Evolutionary conservation across 176 grass and related monocot genomes (phyloP).

Genomic region (Elymus sibiricus): DNA sequence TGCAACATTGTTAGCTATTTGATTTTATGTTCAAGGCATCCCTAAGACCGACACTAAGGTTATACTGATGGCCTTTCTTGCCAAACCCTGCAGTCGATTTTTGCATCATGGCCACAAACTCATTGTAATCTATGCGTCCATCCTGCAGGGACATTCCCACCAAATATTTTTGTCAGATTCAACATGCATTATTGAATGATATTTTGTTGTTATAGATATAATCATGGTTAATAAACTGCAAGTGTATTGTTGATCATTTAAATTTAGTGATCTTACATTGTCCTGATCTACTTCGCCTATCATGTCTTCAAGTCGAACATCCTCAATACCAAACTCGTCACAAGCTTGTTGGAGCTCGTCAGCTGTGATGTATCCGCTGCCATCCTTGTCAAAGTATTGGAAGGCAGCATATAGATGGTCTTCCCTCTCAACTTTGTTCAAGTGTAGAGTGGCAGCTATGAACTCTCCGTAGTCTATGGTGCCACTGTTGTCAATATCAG

Average conservation of each 20-base stretch:
- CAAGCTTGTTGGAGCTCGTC: slow-evolving; percentile 68
- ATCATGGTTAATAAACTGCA: not conserved
- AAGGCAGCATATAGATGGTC: slow-evolving; percentile 61
- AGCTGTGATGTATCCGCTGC: slow-evolving; percentile 59
- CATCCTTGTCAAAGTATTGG: slow-evolving; percentile 67
- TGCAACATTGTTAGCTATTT: slow-evolving; percentile 40
- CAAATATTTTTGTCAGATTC: not conserved
- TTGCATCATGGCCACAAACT: slow-evolving; percentile 67
- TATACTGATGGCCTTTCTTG: slow-evolving; percentile 35
- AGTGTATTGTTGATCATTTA: not conserved
- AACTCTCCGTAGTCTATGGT: slow-evolving; percentile 75
- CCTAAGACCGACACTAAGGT: slow-evolving; percentile 47
- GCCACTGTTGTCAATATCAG: slow-evolving; percentile 68
- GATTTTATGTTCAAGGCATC: slow-evolving; percentile 33
- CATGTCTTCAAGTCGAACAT: slow-evolving; percentile 55
- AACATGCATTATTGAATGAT: not conserved
- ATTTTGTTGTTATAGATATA: not conserved
- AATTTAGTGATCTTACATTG: slow-evolving; percentile 34
- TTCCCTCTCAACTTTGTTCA: slow-evolving; percentile 64
- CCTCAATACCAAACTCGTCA: slow-evolving; percentile 58
- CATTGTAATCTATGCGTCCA: slow-evolving; percentile 66
- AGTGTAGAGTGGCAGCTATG: slow-evolving; percentile 63
- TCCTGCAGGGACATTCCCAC: slow-evolving; percentile 29
- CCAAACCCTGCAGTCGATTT: slow-evolving; percentile 37
- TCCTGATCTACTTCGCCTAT: slow-evolving; percentile 66